Conservation (phyloP, 2,329 filamentous ascomycete species). For the Didymella lethalis region DNA sequence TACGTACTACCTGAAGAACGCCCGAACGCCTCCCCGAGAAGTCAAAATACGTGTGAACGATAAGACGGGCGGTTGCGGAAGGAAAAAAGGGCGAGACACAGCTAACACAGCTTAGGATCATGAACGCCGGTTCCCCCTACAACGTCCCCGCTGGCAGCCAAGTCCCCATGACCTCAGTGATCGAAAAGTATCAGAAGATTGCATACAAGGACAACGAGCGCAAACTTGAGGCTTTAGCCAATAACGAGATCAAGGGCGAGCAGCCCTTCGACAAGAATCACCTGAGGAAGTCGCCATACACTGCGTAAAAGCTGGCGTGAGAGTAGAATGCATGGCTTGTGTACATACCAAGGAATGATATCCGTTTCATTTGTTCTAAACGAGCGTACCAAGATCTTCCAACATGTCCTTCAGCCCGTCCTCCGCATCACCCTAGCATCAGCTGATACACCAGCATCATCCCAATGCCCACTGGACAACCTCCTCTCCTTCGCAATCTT, state of each 20-base stretch:
- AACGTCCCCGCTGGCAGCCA: constrained; percentile 70
- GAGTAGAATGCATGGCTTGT: constrained; percentile 14
- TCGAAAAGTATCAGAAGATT: constrained; percentile 68
- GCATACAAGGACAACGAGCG: constrained; percentile 64
- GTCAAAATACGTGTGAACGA: background rate
- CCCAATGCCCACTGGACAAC: background rate
- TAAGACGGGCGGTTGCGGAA: background rate
- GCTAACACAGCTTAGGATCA: constrained; percentile 57
- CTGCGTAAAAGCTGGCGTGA: constrained; percentile 15
- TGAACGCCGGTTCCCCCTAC: constrained; percentile 69
- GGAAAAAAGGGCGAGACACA: background rate
- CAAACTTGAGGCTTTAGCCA: constrained; percentile 57
- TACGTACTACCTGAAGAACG: constrained; percentile 54
- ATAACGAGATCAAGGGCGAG: constrained; percentile 45
- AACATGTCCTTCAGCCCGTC: background rate
- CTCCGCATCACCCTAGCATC: background rate
- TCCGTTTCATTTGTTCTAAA: constrained; percentile 27
- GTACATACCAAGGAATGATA: constrained; percentile 39
- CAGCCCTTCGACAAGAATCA: constrained; percentile 40
- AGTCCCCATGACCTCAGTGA: constrained; percentile 66
- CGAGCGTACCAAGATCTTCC: background rate
- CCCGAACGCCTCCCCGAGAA: background rate
- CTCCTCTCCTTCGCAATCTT: background rate
- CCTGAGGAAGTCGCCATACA: constrained; percentile 32
- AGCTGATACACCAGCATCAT: background rate